Evolutionary conservation across 1,284 basidiomycete genomes (phyloP).

Genomic region (Melampsora americana): DNA sequence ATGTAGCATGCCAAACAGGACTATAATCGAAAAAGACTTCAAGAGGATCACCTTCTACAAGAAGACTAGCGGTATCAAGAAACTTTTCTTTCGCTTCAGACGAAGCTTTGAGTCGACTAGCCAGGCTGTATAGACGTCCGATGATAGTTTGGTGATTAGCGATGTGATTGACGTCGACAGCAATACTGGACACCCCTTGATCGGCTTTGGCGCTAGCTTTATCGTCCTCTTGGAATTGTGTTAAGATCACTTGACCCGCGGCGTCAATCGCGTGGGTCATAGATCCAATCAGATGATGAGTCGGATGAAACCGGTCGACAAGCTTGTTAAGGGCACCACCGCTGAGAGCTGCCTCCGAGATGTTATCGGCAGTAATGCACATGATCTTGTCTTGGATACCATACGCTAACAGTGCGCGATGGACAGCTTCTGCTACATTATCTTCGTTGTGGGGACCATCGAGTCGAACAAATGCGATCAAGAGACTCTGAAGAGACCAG

Average conservation of each 20-base stretch:
- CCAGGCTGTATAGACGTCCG: neutral
- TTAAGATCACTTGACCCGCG: neutral
- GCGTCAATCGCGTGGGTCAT: constrained; percentile 1
- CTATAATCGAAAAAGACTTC: constrained; percentile 5
- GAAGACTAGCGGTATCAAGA: constrained; percentile 6
- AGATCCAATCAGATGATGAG: neutral
- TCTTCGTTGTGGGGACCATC: neutral
- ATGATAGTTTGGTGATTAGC: neutral
- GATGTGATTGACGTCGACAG: neutral
- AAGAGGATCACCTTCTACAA: neutral
- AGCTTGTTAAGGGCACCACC: neutral
- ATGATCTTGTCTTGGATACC: neutral
- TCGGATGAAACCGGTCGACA: constrained; percentile 5
- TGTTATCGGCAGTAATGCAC: neutral
- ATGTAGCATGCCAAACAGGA: neutral
- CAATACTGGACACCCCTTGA: neutral
- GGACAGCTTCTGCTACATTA: neutral
- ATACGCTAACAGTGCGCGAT: neutral
- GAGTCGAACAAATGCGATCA: constrained; percentile 5
- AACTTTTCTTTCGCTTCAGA: constrained; percentile 4
- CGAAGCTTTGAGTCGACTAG: neutral
- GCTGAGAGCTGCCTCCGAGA: neutral
- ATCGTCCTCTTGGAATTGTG: constrained; percentile 10
- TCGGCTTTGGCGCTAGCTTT: neutral
- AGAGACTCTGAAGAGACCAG: neutral